Evolutionary conservation across 2,329 filamentous ascomycete species (phyloP).

Genomic region (Fulvia fulva): DNA sequence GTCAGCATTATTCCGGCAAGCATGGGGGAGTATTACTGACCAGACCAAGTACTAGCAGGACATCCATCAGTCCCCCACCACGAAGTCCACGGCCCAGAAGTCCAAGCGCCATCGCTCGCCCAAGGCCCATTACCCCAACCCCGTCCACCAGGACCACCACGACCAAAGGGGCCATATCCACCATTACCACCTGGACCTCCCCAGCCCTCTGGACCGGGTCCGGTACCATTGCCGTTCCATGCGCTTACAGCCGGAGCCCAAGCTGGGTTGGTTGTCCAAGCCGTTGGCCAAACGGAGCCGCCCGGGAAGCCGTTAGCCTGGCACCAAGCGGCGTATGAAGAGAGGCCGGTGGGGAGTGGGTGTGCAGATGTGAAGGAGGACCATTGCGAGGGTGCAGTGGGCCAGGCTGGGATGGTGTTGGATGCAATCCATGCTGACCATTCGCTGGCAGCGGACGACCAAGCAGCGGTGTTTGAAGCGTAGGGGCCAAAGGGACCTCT

Average conservation of each 20-base stretch:
- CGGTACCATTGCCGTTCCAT: conserved; percentile 12
- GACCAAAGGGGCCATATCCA: conserved; percentile 26
- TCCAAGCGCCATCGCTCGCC: conserved; percentile 30
- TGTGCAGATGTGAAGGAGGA: conserved; percentile 29
- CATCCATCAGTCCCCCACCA: conserved; percentile 36
- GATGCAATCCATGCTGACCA: conserved; percentile 25
- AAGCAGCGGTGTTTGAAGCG: conserved; percentile 8
- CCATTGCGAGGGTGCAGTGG: conserved; percentile 28
- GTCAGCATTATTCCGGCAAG: background rate
- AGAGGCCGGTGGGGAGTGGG: conserved; percentile 24
- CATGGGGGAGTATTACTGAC: conserved; percentile 12
- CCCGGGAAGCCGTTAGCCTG: conserved; percentile 17
- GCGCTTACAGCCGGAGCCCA: conserved; percentile 20
- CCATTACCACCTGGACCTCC: conserved; percentile 8
- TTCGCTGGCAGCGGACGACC: conserved; percentile 10
- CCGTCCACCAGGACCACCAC: conserved; percentile 14
- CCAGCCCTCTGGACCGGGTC: conserved; percentile 11
- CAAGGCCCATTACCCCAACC: conserved; percentile 33
- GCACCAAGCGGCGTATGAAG: conserved; percentile 17
- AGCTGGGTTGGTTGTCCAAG: conserved; percentile 20
- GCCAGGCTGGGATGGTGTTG: conserved; percentile 24
- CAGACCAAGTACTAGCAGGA: conserved; percentile 32
- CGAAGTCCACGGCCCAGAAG: conserved; percentile 33
- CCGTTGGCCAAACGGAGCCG: conserved; percentile 19
- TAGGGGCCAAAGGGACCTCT: conserved; percentile 13